Percentiles rank a stretch among this genome's conserved stretches.
phyloP scores from a whole-genome alignment of 2,329 filamentous ascomycete species.

The Fusarium buxicola region DNA sequence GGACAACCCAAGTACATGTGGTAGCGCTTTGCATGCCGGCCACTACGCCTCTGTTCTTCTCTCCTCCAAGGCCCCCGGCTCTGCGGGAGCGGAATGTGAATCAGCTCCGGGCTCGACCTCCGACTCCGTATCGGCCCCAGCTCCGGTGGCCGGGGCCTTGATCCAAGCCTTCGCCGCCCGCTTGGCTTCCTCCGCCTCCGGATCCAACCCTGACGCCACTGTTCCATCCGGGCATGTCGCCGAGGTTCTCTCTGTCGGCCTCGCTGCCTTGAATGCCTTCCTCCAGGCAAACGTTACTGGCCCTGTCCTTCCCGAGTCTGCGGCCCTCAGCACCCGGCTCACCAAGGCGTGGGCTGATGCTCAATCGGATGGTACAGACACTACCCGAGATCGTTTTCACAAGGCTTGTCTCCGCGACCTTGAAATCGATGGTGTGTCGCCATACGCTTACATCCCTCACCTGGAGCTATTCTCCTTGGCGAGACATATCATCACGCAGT shows the following conservation, averaged over 20 bases:
- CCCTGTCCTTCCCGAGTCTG: constrained; percentile 69
- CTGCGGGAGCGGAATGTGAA: constrained; percentile 8
- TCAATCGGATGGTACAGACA: constrained; percentile 12
- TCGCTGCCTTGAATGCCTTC: constrained; percentile 74
- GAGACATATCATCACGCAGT: constrained; percentile 57
- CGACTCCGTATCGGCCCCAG: constrained; percentile 36
- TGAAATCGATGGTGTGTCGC: constrained; percentile 84
- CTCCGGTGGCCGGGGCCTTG: constrained; percentile 38
- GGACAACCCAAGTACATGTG: constrained; percentile 13
- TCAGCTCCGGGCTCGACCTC: constrained; percentile 33
- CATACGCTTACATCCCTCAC: constrained; percentile 85
- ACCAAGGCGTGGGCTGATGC: constrained; percentile 52
- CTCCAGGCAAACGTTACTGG: constrained; percentile 90
- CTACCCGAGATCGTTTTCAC: constrained; percentile 56
- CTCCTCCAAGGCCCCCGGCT: constrained; percentile 24
- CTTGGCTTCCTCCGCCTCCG: constrained; percentile 18
- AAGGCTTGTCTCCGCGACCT: constrained; percentile 74
- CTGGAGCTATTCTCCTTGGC: constrained; percentile 87
- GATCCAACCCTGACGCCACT: constrained; percentile 2
- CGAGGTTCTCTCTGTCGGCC: constrained; percentile 45
- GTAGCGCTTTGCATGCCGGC: constrained; percentile 41
- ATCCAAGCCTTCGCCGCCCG: constrained; percentile 35
- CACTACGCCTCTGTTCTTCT: constrained; percentile 43
- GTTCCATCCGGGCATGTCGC: constrained; percentile 10
- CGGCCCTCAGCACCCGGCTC: constrained; percentile 52